Percentiles rank a stretch among this genome's conserved stretches.
Evolutionary conservation across 805 yeast species (phyloP).

Genomic region (Saccharomycopsis guyanensis): DNA sequence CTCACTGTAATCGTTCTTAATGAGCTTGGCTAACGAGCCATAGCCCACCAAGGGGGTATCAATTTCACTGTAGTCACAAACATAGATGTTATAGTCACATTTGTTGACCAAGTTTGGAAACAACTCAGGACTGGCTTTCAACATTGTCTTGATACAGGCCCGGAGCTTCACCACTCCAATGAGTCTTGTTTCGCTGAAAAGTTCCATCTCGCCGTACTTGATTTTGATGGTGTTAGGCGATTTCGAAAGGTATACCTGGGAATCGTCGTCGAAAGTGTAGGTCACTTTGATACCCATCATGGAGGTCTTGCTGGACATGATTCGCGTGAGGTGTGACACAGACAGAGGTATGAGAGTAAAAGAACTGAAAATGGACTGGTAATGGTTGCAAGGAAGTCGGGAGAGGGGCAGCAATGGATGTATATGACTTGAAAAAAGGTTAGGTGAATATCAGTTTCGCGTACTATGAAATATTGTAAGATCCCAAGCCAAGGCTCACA

Average conservation of each 20-base stretch:
- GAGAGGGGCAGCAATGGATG: too few relatives aligned
- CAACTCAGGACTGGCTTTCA: slow-evolving; percentile 20
- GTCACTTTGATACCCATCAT: slow-evolving; percentile 20
- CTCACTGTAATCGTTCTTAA: slow-evolving; percentile 15
- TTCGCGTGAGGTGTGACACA: neutral
- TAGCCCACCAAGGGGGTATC: slow-evolving; percentile 20
- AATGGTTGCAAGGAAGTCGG: too few relatives aligned
- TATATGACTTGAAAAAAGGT: too few relatives aligned
- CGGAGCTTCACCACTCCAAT: slow-evolving; percentile 19
- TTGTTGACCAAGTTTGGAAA: slow-evolving; percentile 5
- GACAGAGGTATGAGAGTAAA: too few relatives aligned
- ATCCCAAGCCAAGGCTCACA: too few relatives aligned
- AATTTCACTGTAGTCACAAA: slow-evolving; percentile 20
- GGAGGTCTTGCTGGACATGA: slow-evolving; percentile 19
- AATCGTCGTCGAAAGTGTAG: slow-evolving; percentile 16
- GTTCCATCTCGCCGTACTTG: slow-evolving; percentile 19
- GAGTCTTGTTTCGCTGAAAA: slow-evolving; percentile 14
- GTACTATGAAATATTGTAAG: neutral
- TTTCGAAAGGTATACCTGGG: slow-evolving; percentile 15
- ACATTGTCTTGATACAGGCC: slow-evolving; percentile 7
- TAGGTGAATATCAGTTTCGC: neutral
- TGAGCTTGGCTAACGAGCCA: slow-evolving; percentile 16
- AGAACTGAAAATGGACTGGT: too few relatives aligned
- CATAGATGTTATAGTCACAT: slow-evolving; percentile 20
- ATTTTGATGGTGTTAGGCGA: slow-evolving; percentile 8